Percentiles rank a stretch among this genome's conserved stretches.
These are phyloP conservation scores for Alternaria hordeiaustralica DNA, from an alignment of 2,329 filamentous ascomycete species.

Conservation along the genomic window DNA sequence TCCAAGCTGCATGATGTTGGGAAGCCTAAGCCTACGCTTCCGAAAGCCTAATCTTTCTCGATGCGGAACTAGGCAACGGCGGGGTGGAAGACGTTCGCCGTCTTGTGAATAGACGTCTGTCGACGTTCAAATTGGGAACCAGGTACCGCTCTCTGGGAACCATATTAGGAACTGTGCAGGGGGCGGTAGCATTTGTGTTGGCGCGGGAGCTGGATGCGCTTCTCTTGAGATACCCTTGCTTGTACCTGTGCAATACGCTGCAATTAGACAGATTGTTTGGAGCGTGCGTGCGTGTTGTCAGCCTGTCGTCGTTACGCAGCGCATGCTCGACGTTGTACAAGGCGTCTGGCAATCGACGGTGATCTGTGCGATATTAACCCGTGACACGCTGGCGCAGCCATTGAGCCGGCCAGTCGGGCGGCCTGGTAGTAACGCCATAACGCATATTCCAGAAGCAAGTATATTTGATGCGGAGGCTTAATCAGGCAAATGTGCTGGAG, in stretches of 20 bases:
- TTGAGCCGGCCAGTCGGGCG: slow-evolving; percentile 15
- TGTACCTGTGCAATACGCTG: slow-evolving; percentile 18
- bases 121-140: neutral
- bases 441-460: slow-evolving; percentile 18
- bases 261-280: slow-evolving; percentile 21
- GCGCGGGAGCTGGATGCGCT: slow-evolving; percentile 11
- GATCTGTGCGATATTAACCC: slow-evolving; percentile 18
- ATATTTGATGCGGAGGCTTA: neutral
- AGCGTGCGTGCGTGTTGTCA: slow-evolving; percentile 18
- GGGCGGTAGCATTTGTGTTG: slow-evolving; percentile 2
- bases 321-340: slow-evolving; percentile 31
- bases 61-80: neutral
- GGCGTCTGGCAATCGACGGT: slow-evolving; percentile 13
- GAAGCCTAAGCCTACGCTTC: slow-evolving; percentile 7
- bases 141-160: neutral
- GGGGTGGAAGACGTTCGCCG: slow-evolving; percentile 1
- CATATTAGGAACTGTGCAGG: neutral
- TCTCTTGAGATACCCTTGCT: slow-evolving; percentile 40
- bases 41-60: neutral
- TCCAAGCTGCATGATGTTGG: slow-evolving; percentile 6
- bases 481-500: neutral
- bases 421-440: neutral
- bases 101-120: neutral
- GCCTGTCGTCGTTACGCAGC: slow-evolving; percentile 28
- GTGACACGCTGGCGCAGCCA: slow-evolving; percentile 21